Evolutionary conservation across 331 rosid species (phyloP), one percentile per base, ranked within the genome.

Genomic region (Acacia pycnantha): DNA sequence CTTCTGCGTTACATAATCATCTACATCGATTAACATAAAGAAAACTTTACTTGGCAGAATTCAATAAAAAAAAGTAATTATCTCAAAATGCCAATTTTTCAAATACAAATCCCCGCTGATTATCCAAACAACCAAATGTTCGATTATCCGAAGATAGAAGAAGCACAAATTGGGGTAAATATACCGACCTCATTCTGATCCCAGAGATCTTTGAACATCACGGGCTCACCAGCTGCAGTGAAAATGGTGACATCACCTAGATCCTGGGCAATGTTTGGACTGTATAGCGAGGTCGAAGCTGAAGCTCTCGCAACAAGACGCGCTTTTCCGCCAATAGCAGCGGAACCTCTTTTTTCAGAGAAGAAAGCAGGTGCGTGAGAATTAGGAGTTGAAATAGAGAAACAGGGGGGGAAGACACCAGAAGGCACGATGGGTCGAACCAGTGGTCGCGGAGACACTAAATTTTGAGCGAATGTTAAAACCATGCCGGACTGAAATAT

Each of bases 181-280:
- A 24, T 26, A 33, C 47, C 70, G 4, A 93, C 97, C 94, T 93
- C 85, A 44, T 83, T 79, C 84, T 88, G 96, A 80, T 90, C 94
- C 98, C 93, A 89, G 41, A 93, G 95, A 71, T 88, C 88, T 74
- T 86, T 87, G 89, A 95, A 91, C 82, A 48, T 46, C 72, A 93
- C 89, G 33, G 89, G 82, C 4, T 91, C 92, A 64, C 97, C 97
- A 4, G 84, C 80, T 11, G 97, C 95, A 9, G 94, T 87, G 89
- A 89, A 91, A 74, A 95, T 82, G 54, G 40, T 71, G 78, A 85
- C 85, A 51, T 87, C 90, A 58, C 87, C 89, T 11, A 94, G 92
- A 67, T 62, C 62, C 15, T 93, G 89, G 0, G 85, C 82, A 68
- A 85, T 84, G 46, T 46, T 75, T 13, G 93, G 82, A 79, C 44